Percentiles rank a stretch among this genome's conserved stretches.
phyloP scores from a whole-genome alignment of 306 rosid species.

The Ziziphus jujuba region DNA sequence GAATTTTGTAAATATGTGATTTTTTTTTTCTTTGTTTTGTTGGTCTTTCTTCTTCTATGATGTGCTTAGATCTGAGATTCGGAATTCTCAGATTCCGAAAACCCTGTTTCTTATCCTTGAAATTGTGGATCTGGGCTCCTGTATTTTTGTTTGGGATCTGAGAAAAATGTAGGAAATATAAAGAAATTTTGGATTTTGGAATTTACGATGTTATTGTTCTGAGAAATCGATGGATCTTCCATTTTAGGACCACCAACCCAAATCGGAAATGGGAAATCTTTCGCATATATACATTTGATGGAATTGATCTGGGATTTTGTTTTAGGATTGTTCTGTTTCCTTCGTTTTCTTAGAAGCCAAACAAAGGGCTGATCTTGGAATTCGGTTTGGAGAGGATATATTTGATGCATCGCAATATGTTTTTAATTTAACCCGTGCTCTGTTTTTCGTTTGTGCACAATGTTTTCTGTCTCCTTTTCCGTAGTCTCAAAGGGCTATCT shows the following conservation, averaged over 20 bases:
- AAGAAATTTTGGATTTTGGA: slow-evolving; percentile 30
- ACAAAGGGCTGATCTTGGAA: slow-evolving; percentile 3
- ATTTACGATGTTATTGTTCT: slow-evolving; percentile 35
- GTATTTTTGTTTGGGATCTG: not conserved
- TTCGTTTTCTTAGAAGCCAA: slow-evolving; percentile 27
- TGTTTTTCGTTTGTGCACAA: not conserved
- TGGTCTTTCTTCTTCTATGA: not conserved
- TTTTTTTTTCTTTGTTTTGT: too few species aligned
- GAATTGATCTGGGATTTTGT: not conserved
- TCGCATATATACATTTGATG: not conserved
- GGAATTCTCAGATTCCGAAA: slow-evolving; percentile 26
- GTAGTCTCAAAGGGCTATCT: slow-evolving; percentile 1
- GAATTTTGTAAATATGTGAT: slow-evolving; percentile 16
- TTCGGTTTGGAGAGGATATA: slow-evolving; percentile 15
- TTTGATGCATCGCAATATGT: slow-evolving; percentile 4
- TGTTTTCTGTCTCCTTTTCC: slow-evolving; percentile 1
- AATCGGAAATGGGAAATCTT: not conserved
- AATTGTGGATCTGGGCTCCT: slow-evolving; percentile 38
- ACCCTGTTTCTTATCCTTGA: slow-evolving; percentile 21
- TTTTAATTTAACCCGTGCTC: not conserved
- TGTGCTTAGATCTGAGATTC: slow-evolving; percentile 35
- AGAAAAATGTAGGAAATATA: slow-evolving; percentile 35
- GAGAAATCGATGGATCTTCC: slow-evolving; percentile 12
- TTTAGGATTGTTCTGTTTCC: not conserved
- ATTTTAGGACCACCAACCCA: not conserved